Percentiles rank a stretch among this genome's conserved stretches.
Conservation (phyloP, 345 rosid species). For the Eucalyptus dawsonii region DNA sequence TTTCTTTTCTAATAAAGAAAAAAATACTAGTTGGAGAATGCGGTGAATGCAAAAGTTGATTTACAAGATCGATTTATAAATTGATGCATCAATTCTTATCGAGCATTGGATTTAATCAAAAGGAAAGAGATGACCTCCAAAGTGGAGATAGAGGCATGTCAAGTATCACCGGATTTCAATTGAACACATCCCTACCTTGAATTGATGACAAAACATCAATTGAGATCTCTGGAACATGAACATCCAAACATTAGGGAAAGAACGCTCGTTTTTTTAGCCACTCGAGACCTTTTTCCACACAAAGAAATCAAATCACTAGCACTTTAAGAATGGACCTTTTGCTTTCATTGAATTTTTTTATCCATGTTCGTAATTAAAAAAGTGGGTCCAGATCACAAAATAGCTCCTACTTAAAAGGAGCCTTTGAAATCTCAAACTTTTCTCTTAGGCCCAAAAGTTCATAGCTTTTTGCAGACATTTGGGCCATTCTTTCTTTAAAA, state of each 20-base stretch:
- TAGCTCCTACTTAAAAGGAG: background rate
- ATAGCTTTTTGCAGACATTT: background rate
- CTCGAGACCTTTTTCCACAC: background rate
- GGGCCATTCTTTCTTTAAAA: background rate
- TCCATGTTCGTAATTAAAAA: background rate
- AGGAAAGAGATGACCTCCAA: background rate
- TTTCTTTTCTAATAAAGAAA: background rate
- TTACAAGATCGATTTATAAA: background rate
- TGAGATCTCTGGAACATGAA: background rate
- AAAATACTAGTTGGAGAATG: background rate
- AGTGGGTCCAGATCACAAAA: background rate
- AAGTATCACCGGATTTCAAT: background rate
- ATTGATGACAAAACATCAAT: background rate
- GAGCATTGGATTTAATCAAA: background rate
- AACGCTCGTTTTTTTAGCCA: background rate
- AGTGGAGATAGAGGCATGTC: slow-evolving; percentile 5
- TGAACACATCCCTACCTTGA: background rate
- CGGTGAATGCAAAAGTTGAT: background rate
- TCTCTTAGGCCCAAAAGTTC: background rate
- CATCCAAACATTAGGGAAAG: background rate
- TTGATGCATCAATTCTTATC: background rate
- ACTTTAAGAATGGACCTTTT: background rate
- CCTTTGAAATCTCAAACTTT: background rate
- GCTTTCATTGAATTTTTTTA: background rate
- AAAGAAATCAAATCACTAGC: background rate